phyloP scores from a whole-genome alignment of 2,329 filamentous ascomycete species.

The Clonostachys rosea region DNA sequence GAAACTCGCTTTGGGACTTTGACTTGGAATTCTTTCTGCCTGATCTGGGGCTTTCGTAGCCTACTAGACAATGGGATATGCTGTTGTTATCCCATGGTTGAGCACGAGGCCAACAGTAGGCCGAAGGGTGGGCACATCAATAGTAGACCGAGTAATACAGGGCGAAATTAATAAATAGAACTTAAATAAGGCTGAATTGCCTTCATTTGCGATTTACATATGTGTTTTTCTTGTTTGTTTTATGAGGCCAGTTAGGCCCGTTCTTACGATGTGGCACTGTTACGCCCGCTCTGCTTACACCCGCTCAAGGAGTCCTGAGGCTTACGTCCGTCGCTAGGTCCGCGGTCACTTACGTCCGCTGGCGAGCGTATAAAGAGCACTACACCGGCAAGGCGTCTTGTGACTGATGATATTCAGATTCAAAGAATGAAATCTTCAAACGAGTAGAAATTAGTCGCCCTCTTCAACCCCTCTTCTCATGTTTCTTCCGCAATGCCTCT shows the following conservation, averaged over 20 bases:
- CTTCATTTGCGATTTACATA: background rate
- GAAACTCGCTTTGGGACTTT: background rate
- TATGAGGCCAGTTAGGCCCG: too few relatives aligned
- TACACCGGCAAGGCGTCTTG: background rate
- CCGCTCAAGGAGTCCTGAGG: too few relatives aligned
- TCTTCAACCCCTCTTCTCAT: background rate
- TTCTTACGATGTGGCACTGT: too few relatives aligned
- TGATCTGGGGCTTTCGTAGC: background rate
- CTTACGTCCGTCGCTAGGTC: too few relatives aligned
- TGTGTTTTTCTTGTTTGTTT: too few relatives aligned
- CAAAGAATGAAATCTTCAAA: background rate
- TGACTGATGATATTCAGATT: too few relatives aligned
- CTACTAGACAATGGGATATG: background rate
- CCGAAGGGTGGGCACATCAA: too few relatives aligned
- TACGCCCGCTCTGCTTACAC: too few relatives aligned
- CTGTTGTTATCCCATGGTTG: background rate
- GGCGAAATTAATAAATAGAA: background rate
- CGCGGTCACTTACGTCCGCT: background rate
- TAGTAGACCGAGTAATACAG: background rate
- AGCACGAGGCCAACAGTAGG: too few relatives aligned
- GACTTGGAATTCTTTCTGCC: background rate
- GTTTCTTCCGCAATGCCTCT: conserved; percentile 15
- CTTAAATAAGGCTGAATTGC: background rate
- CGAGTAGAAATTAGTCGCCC: background rate
- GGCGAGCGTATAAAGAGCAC: background rate